Evolutionary conservation across 148 eudicot species (phyloP), one percentile per base, ranked within the genome.

Genomic region (Polygonum maritimum): DNA sequence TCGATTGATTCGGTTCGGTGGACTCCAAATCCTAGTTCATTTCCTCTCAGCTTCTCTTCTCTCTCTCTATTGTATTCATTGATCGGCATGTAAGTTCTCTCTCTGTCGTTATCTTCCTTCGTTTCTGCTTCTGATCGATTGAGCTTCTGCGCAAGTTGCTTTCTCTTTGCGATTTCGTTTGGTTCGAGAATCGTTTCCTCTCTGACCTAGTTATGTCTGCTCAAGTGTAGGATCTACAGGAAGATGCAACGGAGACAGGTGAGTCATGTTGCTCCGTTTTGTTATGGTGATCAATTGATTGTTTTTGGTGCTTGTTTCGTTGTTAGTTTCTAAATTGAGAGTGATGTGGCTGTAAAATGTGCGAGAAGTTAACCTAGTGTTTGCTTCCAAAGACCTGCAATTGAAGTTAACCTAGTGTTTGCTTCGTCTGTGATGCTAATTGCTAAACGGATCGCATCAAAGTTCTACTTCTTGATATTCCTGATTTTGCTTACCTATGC

Each of bases 171-270:
- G 14, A 40, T 35, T 65, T n/a, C 13, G 19, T 65, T 65, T 35
- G 35, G 41, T 14, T 65, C 70, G 41, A 65, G 4, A 11, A 26
- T 60, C 38, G 5, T 60, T 57, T 57, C 41, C 7, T 65, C 40
- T 65, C 70, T 65, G 70, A 65, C 70, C 70, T 65, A 65, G 70
- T 19, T 15, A 14, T 65, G 41, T 65, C 40, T 65, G 19, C 33
- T 65, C 70, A 65, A 41, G 41, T 65, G 44, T 18, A 40, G 70
- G 70, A 65, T 65, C 70, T 65, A 65, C 70, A 33, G 1, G 19
- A 16, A 13, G 41, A 65, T 65, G 41, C 41, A n/a, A n/a, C n/a
- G 41, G 41, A 65, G 19, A 65, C 70, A 65, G 31, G 70, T 65
- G 70, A 65, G 70, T 65, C 1, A 0, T 7, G 3, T 6, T 65